phyloP scores from a whole-genome alignment of 2,329 filamentous ascomycete genomes.

The Neoscytalidium dimidiatum region DNA sequence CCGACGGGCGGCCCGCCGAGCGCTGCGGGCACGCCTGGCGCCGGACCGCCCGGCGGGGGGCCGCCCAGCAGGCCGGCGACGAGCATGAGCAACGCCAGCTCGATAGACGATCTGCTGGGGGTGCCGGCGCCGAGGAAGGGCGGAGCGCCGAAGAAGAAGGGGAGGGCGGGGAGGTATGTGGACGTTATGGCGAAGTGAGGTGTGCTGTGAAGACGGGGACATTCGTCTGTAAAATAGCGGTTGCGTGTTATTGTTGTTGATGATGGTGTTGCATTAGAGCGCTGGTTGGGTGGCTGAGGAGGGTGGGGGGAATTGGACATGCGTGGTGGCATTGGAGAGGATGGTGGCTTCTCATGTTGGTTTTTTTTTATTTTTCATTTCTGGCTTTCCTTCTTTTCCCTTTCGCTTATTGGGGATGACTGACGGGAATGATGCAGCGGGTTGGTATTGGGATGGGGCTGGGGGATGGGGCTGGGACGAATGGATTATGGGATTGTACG shows the following conservation, averaged over 20 bases:
- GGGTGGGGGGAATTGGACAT: background rate
- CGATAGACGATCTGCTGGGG: constrained; percentile 88
- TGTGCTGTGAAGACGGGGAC: too few relatives aligned
- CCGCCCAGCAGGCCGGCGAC: constrained; percentile 61
- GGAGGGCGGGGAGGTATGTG: constrained; percentile 86
- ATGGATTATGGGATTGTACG: background rate
- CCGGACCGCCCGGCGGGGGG: constrained; percentile 29
- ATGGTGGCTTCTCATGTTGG: background rate
- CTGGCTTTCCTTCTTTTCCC: background rate
- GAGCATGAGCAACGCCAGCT: constrained; percentile 87
- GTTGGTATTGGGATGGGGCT: background rate
- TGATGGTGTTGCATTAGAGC: background rate
- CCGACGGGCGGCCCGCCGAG: background rate
- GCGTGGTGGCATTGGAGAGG: background rate
- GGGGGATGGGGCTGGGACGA: background rate
- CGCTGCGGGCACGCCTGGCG: background rate
- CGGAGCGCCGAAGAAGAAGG: constrained; percentile 59
- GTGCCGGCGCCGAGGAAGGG: constrained; percentile 70
- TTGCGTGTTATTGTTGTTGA: background rate
- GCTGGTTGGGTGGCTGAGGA: background rate
- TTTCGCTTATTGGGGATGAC: background rate
- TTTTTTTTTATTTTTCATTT: background rate
- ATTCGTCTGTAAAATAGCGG: too few relatives aligned
- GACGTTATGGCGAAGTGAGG: constrained; percentile 77
- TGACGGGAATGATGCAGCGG: background rate